Conservation (phyloP, 495 filamentous ascomycete species). For the Tetracladium setigerum region DNA sequence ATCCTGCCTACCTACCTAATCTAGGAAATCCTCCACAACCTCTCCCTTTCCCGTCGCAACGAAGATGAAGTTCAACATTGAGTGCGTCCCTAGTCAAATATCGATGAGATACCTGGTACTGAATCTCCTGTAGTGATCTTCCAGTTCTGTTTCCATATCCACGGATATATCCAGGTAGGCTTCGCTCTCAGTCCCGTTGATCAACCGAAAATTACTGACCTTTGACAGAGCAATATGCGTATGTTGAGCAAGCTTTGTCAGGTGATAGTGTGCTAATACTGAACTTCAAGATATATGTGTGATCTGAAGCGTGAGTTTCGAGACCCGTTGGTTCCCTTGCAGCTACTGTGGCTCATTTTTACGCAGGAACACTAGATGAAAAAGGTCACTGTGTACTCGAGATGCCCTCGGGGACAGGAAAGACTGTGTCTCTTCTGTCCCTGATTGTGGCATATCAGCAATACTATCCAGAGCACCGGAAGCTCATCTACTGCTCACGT, state of each 20-base stretch:
- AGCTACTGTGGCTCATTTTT: conserved; percentile 5
- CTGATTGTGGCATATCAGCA: conserved; percentile 95
- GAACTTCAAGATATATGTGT: conserved; percentile 73
- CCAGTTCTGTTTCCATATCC: conserved; percentile 96
- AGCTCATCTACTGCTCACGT: conserved; percentile 98
- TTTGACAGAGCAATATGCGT: conserved; percentile 78
- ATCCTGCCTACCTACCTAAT: too few species aligned
- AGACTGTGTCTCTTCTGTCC: conserved; percentile 91
- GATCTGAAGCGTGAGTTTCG: conserved; percentile 74
- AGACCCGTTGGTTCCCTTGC: neutral
- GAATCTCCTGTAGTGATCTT: conserved; percentile 56
- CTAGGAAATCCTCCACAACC: too few species aligned
- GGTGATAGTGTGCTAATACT: conserved; percentile 1
- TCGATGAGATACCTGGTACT: conserved; percentile 4
- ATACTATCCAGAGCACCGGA: conserved; percentile 81
- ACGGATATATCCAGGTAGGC: conserved; percentile 78
- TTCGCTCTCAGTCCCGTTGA: too few species aligned
- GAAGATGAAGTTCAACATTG: conserved; percentile 96
- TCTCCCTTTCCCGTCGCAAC: neutral
- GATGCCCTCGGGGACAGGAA: conserved; percentile 99
- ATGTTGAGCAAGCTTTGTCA: conserved; percentile 20
- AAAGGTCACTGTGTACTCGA: conserved; percentile 96
- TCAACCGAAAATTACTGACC: neutral
- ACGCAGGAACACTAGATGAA: conserved; percentile 74
- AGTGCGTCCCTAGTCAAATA: conserved; percentile 43